Percentiles rank a stretch among this genome's conserved stretches.
Conservation (phyloP, 345 rosid species). For the Corchorus capsularis region DNA sequence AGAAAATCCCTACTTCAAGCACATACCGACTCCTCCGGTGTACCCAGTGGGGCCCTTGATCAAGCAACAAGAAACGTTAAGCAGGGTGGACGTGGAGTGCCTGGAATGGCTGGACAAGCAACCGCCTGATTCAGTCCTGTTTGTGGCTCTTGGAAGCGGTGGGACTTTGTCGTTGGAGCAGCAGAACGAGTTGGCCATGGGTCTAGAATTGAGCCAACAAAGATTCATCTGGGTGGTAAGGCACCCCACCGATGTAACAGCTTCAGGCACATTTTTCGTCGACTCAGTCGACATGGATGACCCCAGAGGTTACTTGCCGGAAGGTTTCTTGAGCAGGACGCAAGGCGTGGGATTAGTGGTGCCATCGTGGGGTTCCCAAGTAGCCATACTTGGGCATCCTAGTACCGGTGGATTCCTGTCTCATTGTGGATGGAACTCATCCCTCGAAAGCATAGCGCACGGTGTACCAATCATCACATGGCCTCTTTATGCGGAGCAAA, state of each 20-base stretch:
- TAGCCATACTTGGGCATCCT: constrained; percentile 40
- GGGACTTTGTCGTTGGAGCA: constrained; percentile 30
- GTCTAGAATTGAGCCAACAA: constrained; percentile 36
- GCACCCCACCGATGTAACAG: constrained; percentile 8
- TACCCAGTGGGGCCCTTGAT: constrained; percentile 26
- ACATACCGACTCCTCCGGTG: neutral
- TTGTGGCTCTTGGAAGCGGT: constrained; percentile 35
- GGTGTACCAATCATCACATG: constrained; percentile 50
- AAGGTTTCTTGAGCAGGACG: constrained; percentile 39
- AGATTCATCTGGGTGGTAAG: constrained; percentile 35
- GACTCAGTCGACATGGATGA: constrained; percentile 21
- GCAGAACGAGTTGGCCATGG: constrained; percentile 31
- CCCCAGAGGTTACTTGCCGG: constrained; percentile 29
- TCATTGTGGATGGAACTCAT: constrained; percentile 54
- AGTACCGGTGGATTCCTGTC: constrained; percentile 43
- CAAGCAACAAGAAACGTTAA: neutral
- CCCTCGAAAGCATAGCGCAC: constrained; percentile 34
- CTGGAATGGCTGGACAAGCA: constrained; percentile 29
- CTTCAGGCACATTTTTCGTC: constrained; percentile 19
- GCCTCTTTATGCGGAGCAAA: constrained; percentile 52
- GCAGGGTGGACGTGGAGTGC: neutral
- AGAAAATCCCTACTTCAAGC: constrained; percentile 9
- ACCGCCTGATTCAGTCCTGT: constrained; percentile 20
- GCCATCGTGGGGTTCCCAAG: constrained; percentile 45
- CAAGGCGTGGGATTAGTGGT: constrained; percentile 33